phyloP scores from a whole-genome alignment of 176 grass and related monocot species.

The Leersia perrieri region DNA sequence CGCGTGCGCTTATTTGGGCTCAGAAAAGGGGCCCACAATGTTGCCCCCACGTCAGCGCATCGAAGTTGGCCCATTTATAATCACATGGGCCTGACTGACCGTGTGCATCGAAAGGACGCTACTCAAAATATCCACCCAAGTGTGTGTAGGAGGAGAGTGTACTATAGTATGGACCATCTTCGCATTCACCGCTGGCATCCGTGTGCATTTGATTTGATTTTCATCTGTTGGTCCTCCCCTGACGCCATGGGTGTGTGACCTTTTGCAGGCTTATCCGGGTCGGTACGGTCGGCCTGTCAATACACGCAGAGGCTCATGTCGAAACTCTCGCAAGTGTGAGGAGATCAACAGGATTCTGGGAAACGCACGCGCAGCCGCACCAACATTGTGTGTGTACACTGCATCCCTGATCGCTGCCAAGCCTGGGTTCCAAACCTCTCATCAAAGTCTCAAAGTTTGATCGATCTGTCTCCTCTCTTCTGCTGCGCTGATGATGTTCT shows the following conservation, averaged over 20 bases:
- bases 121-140: background rate
- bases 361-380: background rate
- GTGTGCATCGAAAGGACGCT: background rate
- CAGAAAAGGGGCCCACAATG: background rate
- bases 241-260: background rate
- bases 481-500: background rate
- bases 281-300: background rate
- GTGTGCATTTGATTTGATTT: slow-evolving; percentile 10
- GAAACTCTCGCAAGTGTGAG: background rate
- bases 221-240: background rate
- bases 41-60: background rate
- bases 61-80: background rate
- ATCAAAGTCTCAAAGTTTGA: background rate
- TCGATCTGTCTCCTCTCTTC: background rate
- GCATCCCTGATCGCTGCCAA: too few relatives aligned
- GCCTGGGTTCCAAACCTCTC: background rate
- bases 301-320: background rate
- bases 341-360: background rate
- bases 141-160: too few relatives aligned
- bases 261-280: background rate
- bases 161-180: background rate
- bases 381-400: background rate
- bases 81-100: background rate
- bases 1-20: background rate
- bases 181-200: background rate